A percentile compares a stretch with the other conserved stretches of the same genome.
Evolutionary conservation across 441 rosid species (phyloP).

Genomic region (Populus hybrid): DNA sequence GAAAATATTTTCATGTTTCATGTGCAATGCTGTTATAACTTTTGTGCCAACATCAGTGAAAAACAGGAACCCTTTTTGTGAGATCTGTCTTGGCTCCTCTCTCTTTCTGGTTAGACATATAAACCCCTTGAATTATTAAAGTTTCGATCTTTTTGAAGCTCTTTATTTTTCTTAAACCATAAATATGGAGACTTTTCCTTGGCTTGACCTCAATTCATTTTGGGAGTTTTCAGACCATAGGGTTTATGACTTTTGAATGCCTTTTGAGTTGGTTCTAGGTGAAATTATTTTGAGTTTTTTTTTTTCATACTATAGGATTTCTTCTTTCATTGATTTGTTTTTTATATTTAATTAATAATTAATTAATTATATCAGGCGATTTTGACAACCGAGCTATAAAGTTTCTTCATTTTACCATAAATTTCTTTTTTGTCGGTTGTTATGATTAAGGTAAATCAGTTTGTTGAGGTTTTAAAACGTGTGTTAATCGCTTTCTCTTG

Average conservation of each 20-base stretch:
- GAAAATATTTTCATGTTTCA: background rate
- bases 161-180: background rate
- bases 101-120: constrained; percentile 20
- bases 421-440: constrained; percentile 34
- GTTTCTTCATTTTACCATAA: constrained; percentile 1
- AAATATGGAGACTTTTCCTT: background rate
- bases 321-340: background rate
- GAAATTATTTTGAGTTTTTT: background rate
- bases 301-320: background rate
- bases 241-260: constrained; percentile 1
- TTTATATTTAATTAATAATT: too few species aligned
- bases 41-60: background rate
- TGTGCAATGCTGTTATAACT: constrained; percentile 15
- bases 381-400: constrained; percentile 28
- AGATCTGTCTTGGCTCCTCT: constrained; percentile 12
- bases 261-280: background rate
- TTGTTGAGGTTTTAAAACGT: constrained; percentile 21
- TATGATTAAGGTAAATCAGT: constrained; percentile 16
- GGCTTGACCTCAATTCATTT: background rate
- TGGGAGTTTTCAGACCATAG: background rate
- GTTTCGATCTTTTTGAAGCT: background rate
- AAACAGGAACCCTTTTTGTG: constrained; percentile 2
- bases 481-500: constrained; percentile 25
- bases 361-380: constrained; percentile 13
- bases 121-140: constrained; percentile 2